A percentile compares a stretch with the other conserved stretches of the same genome.
Evolutionary conservation across 2,329 filamentous ascomycete species (phyloP).

Genomic region (Sporothrix brasiliensis): DNA sequence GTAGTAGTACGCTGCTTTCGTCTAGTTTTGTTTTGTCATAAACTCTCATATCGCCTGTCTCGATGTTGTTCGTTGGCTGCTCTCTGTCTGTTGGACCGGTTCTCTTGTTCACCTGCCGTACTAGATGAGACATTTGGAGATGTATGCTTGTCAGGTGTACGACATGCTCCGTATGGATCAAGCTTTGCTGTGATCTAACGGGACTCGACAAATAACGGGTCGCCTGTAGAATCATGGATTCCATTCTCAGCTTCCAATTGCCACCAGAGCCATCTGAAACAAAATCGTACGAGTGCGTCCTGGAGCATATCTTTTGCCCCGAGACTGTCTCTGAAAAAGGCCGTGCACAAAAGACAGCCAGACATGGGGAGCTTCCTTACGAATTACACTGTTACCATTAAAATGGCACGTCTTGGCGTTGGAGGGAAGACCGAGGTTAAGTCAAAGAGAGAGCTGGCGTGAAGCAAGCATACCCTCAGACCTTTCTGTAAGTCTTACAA

Average conservation of each 20-base stretch:
- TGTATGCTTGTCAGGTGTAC: constrained; percentile 4
- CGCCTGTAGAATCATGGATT: background rate
- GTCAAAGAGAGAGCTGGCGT: background rate
- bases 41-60: background rate
- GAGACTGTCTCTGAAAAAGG: background rate
- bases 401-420: constrained; percentile 5
- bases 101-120: background rate
- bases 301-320: background rate
- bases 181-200: background rate
- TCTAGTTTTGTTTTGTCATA: background rate
- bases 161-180: background rate
- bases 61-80: background rate
- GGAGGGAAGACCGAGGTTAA: background rate
- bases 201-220: no score
- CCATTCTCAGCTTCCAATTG: background rate
- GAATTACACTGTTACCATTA: background rate
- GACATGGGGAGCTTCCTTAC: constrained; percentile 1
- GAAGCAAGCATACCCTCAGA: constrained; percentile 3
- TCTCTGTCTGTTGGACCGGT: background rate
- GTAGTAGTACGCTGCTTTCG: background rate
- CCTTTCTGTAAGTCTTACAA: no score
- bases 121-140: background rate
- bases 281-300: background rate
- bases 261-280: background rate
- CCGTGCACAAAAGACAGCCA: constrained; percentile 2